phyloP scores from a whole-genome alignment of 108 stramenopile species.

The Chaetoceros tenuissimus region DNA sequence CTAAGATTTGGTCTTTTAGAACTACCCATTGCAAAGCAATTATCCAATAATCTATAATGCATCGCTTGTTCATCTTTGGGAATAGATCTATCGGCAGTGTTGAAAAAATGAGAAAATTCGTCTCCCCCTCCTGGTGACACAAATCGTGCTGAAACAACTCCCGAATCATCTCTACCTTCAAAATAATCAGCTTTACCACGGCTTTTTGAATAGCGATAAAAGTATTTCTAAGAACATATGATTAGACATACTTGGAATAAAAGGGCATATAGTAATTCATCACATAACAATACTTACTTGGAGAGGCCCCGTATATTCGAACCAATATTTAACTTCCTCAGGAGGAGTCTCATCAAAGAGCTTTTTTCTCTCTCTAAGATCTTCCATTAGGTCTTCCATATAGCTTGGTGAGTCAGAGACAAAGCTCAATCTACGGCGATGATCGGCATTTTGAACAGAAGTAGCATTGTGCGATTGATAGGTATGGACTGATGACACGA shows the following conservation, averaged over 20 bases:
- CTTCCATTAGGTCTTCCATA: slow-evolving; percentile 57
- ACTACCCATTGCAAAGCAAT: slow-evolving; percentile 78
- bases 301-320: slow-evolving; percentile 80
- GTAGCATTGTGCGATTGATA: not conserved
- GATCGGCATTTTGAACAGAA: not conserved
- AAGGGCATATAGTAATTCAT: not conserved
- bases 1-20: slow-evolving; percentile 40
- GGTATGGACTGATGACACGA: not conserved
- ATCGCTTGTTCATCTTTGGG: slow-evolving; percentile 30
- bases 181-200: slow-evolving; percentile 83
- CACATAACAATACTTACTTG: slow-evolving; percentile 47
- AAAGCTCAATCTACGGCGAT: not conserved
- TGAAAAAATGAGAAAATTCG: slow-evolving; percentile 46
- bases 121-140: slow-evolving; percentile 41
- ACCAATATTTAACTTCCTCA: slow-evolving; percentile 88
- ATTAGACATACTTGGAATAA: slow-evolving; percentile 2
- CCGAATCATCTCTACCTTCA: slow-evolving; percentile 83
- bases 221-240: slow-evolving; percentile 67
- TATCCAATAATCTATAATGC: slow-evolving; percentile 52
- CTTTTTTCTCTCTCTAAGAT: slow-evolving; percentile 63
- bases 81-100: not conserved
- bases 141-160: slow-evolving; percentile 74
- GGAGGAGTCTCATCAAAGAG: slow-evolving; percentile 79
- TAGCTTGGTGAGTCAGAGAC: slow-evolving; percentile 36
- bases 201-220: slow-evolving; percentile 72